Evolutionary conservation across 2,329 filamentous ascomycete genomes (phyloP), one percentile per base, ranked within the genome.

Genomic region (Pseudogymnoascus sp.): DNA sequence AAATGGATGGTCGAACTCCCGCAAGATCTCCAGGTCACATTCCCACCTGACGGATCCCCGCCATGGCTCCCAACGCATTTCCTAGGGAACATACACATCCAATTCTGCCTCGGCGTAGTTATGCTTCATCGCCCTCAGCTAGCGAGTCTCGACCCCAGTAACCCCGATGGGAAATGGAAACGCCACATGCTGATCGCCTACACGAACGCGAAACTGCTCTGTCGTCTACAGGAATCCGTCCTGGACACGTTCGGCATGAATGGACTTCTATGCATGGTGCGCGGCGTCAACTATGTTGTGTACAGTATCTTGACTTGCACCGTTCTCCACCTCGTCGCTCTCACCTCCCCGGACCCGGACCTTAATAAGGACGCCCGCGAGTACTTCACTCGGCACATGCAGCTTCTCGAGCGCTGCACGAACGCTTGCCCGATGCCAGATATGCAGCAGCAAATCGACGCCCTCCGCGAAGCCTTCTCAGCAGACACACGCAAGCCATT

Each of bases 231-330:
- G 73, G 93, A 98, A 76, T 88, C 88, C 1, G 85, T 96, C 37
- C 73, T 96, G 65, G 83, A 88, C 63, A 83, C 85, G 0, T 96
- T 88, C 74, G 91, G 92, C 2, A 79, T 96, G 66, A 84, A 84
- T 14, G 93, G 93, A 0, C 80, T 98, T 14, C 82, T 95, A 70
- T 96, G 89, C 77, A 97, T 97, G 93, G 89, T 93, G 72, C 85
- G 93, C 69, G 93, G 93, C 41, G 92, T 96, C 74, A 96, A 93
- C 76, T 98, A 96, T 72, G 92, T 91, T 5, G 92, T 98, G n/a
- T 98, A 98, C 73, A 87, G 88, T 64, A 86, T 96, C 25, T 79
- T 98, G 54, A 95, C 92, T 0, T 96, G 93, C 78, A 93, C 93
- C 23, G 93, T 97, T 77, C 83, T 98, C 63, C 93, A 98, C 76